Evolutionary conservation across 2,329 filamentous ascomycete species (phyloP).

Genomic region (Ustulina deusta): DNA sequence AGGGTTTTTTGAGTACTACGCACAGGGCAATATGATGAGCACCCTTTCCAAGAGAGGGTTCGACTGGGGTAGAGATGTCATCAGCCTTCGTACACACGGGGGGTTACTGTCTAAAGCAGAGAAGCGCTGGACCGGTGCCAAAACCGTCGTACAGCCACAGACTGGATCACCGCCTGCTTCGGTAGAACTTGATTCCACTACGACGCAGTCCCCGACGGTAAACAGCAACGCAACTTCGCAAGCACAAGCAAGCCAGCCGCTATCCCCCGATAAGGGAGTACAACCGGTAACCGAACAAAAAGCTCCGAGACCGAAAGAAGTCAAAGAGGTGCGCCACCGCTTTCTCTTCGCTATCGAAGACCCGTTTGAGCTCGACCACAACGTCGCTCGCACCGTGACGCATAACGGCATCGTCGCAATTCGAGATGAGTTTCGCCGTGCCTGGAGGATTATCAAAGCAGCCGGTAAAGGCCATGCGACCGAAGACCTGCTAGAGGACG

Average conservation of each 20-base stretch:
- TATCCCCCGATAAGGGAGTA: constrained; percentile 26
- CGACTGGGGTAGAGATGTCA: constrained; percentile 82
- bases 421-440: constrained; percentile 84
- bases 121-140: constrained; percentile 90
- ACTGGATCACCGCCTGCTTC: constrained; percentile 48
- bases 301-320: constrained; percentile 53
- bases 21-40: constrained; percentile 68
- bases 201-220: constrained; percentile 36
- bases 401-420: constrained; percentile 85
- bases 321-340: constrained; percentile 80
- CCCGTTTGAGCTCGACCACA: constrained; percentile 89
- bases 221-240: constrained; percentile 38
- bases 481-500: constrained; percentile 67
- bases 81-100: constrained; percentile 78
- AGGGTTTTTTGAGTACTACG: constrained; percentile 91
- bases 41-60: constrained; percentile 70
- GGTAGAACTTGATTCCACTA: constrained; percentile 33
- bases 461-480: constrained; percentile 56
- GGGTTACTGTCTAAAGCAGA: constrained; percentile 79
- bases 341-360: constrained; percentile 93
- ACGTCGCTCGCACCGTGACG: constrained; percentile 87
- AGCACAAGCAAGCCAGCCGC: constrained; percentile 29
- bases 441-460: constrained; percentile 75
- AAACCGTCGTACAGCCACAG: constrained; percentile 71
- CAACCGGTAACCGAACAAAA: constrained; percentile 34